Percentiles rank a stretch among this genome's conserved stretches.
phyloP scores from a whole-genome alignment of 108 stramenopile genomes.

The Discostella stelligeroides region DNA sequence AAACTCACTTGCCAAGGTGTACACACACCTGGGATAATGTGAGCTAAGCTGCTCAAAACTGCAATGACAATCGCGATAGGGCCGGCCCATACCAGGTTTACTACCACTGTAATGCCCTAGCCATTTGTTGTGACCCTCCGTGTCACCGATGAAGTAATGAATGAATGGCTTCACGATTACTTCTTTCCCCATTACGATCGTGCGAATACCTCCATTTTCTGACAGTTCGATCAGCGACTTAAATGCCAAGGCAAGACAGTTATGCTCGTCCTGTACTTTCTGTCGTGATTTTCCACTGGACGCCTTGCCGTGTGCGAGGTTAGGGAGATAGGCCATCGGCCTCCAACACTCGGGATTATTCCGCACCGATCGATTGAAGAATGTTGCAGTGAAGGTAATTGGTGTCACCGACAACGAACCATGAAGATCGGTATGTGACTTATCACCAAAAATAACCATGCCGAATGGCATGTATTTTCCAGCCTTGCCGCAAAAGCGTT shows the following conservation, averaged over 20 bases:
- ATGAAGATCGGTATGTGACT: background rate
- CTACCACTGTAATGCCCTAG: background rate
- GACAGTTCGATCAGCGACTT: no score
- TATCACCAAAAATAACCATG: background rate
- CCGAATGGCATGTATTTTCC: background rate
- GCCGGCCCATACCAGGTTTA: background rate
- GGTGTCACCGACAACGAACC: background rate
- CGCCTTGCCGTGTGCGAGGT: background rate
- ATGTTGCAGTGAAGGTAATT: background rate
- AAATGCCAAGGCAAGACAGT: no score
- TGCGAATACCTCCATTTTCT: background rate
- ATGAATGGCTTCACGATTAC: no score
- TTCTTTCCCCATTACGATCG: background rate
- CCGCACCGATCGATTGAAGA: background rate
- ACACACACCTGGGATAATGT: no score
- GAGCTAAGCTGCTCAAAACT: no score
- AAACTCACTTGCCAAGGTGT: no score
- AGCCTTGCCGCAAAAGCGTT: background rate
- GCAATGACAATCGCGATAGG: slow-evolving; percentile 7
- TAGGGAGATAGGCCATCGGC: slow-evolving; percentile 3
- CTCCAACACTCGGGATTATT: background rate
- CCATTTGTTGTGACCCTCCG: slow-evolving; percentile 1
- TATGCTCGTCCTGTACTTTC: no score
- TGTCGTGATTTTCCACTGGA: background rate
- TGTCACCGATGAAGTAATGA: no score